These are phyloP conservation scores for Xylariaceae sp. DNA, from an alignment of 2,329 filamentous ascomycete genomes.

Conservation along the genomic window DNA sequence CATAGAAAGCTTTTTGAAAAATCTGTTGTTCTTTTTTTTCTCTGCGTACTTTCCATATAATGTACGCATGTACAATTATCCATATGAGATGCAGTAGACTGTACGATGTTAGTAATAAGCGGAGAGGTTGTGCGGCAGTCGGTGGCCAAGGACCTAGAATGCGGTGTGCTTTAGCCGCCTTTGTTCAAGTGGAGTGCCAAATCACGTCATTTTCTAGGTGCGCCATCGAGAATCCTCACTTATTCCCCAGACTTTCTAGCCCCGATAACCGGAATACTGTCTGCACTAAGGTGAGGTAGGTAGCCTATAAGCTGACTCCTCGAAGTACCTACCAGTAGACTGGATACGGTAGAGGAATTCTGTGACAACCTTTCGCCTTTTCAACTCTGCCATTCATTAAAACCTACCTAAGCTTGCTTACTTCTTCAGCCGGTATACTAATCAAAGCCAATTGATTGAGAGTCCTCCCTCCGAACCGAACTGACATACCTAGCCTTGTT, in stretches of 20 bases:
- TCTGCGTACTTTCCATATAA: too few relatives aligned
- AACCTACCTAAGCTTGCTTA: too few relatives aligned
- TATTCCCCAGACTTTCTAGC: conserved; percentile 35
- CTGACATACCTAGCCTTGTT: too few relatives aligned
- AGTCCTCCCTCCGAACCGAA: too few relatives aligned
- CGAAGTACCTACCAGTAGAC: not conserved
- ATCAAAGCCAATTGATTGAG: not conserved
- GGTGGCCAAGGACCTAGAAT: conserved; percentile 6
- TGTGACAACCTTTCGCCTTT: not conserved
- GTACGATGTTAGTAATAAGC: too few relatives aligned
- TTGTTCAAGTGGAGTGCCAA: conserved; percentile 19
- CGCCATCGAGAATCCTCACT: not conserved
- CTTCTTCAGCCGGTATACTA: not conserved
- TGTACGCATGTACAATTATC: too few relatives aligned
- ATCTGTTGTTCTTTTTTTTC: too few relatives aligned
- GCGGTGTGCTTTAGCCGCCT: conserved; percentile 32
- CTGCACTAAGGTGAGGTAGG: too few relatives aligned
- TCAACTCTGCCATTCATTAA: not conserved
- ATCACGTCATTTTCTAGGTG: conserved; percentile 38
- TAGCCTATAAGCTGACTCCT: not conserved
- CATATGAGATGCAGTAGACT: not conserved
- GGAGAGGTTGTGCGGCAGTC: conserved; percentile 13
- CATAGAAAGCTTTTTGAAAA: too few relatives aligned
- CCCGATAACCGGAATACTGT: conserved; percentile 42
- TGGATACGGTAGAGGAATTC: too few relatives aligned